Evolutionary conservation across 2,329 filamentous ascomycete species (phyloP).

Genomic region (Aspergillus quadricinctus): DNA sequence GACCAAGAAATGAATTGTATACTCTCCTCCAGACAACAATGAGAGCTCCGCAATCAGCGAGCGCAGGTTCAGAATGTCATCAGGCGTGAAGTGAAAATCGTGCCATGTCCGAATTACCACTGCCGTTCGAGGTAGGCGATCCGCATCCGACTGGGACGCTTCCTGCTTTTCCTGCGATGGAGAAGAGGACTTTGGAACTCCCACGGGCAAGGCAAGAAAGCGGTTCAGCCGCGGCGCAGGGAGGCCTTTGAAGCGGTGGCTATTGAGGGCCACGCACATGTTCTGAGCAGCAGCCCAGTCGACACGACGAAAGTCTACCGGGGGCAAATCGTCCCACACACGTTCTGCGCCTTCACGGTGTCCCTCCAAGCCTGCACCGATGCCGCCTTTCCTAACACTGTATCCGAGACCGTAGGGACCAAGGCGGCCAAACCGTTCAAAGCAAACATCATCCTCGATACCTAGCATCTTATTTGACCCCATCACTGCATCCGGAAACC

Average conservation of each 20-base stretch:
- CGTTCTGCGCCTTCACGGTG: conserved; percentile 74
- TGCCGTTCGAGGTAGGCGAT: conserved; percentile 56
- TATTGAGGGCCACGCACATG: conserved; percentile 68
- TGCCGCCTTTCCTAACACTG: conserved; percentile 69
- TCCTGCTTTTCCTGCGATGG: conserved; percentile 16
- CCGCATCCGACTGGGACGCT: conserved; percentile 16
- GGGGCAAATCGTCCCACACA: conserved; percentile 67
- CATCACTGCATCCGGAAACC: conserved; percentile 77
- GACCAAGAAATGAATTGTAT: conserved; percentile 75
- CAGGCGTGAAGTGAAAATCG: conserved; percentile 71
- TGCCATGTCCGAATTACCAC: conserved; percentile 77
- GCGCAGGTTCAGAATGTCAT: conserved; percentile 75
- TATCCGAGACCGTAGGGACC: conserved; percentile 91
- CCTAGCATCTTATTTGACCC: conserved; percentile 83
- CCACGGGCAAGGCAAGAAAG: conserved; percentile 33
- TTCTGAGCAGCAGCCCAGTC: conserved; percentile 77
- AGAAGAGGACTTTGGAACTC: conserved; percentile 15
- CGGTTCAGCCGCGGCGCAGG: conserved; percentile 34
- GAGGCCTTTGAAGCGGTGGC: conserved; percentile 57
- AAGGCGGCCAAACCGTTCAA: conserved; percentile 82
- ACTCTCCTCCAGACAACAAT: conserved; percentile 74
- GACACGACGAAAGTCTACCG: conserved; percentile 72
- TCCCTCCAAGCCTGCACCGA: conserved; percentile 79
- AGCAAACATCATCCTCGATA: conserved; percentile 81
- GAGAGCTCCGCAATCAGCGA: conserved; percentile 75